phyloP scores from a whole-genome alignment of 179 eudicot species.

The Beta lomatogona region DNA sequence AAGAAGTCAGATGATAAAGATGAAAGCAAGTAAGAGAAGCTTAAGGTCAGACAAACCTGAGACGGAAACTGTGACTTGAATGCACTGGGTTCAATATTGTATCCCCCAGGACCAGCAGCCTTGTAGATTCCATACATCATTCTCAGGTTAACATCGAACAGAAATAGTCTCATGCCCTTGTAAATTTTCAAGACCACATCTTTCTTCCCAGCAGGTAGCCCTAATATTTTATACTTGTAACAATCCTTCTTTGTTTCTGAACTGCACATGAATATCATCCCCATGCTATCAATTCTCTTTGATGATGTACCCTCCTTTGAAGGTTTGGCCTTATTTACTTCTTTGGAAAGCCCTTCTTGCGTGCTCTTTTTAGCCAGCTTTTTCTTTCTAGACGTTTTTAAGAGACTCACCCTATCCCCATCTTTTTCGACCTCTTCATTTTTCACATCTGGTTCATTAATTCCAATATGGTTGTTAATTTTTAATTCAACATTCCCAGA shows the following conservation, averaged over 20 bases:
- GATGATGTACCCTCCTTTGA: constrained; percentile 44
- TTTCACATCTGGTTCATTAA: constrained; percentile 25
- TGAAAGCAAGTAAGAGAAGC: neutral
- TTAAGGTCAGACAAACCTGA: constrained; percentile 57
- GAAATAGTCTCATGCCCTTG: constrained; percentile 85
- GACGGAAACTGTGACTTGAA: constrained; percentile 88
- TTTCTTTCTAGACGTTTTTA: constrained; percentile 35
- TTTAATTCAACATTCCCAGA: constrained; percentile 11
- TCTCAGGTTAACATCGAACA: constrained; percentile 75
- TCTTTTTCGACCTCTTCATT: constrained; percentile 33
- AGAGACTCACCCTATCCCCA: constrained; percentile 29
- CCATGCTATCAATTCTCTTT: constrained; percentile 63
- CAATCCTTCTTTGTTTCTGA: constrained; percentile 92
- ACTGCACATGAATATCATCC: constrained; percentile 97
- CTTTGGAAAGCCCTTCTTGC: constrained; percentile 30
- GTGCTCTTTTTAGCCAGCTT: constrained; percentile 25
- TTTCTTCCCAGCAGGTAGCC: constrained; percentile 87
- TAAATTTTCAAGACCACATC: constrained; percentile 68
- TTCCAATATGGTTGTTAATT: constrained; percentile 21
- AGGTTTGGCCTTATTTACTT: constrained; percentile 43
- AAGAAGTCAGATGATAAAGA: neutral
- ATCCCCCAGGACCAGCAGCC: constrained; percentile 92
- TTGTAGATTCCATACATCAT: constrained; percentile 91
- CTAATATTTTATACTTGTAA: constrained; percentile 68
- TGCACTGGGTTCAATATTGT: constrained; percentile 83